Evolutionary conservation across 805 yeast species (phyloP).

Genomic region (Wickerhamomyces mucosus): DNA sequence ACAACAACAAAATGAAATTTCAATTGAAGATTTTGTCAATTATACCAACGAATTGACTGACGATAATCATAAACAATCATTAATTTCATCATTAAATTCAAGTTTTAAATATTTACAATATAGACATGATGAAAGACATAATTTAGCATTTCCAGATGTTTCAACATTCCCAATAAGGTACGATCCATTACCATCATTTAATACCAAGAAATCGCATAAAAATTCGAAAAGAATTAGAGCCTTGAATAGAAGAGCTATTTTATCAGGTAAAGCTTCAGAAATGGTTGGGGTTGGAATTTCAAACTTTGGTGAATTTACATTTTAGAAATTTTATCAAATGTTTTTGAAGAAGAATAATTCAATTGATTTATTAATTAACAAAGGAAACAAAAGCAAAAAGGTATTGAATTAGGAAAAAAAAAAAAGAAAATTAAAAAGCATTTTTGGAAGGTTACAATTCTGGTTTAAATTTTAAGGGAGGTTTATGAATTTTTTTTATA

Average conservation of each 20-base stretch:
- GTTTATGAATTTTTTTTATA: too few species aligned
- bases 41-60: slow-evolving; percentile 11
- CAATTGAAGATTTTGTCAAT: slow-evolving; percentile 10
- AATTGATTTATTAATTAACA: too few species aligned
- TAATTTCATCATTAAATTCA: slow-evolving; percentile 3
- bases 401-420: too few species aligned
- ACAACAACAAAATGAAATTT: not conserved
- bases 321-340: too few species aligned
- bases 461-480: too few species aligned
- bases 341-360: too few species aligned
- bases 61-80: slow-evolving; percentile 3
- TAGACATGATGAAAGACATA: slow-evolving; percentile 22
- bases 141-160: slow-evolving; percentile 21
- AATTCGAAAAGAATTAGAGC: slow-evolving; percentile 13
- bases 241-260: slow-evolving; percentile 20
- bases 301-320: slow-evolving; percentile 15
- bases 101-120: slow-evolving; percentile 16
- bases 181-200: slow-evolving; percentile 12
- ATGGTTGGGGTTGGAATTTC: slow-evolving; percentile 22
- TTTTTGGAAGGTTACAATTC: too few species aligned
- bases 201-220: slow-evolving; percentile 1
- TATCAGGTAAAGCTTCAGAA: slow-evolving; percentile 20
- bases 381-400: too few species aligned
- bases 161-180: slow-evolving; percentile 20
- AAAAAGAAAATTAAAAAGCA: too few species aligned